Base-by-base conservation (phyloP, 257 asterid genomes). In the Solanum chiquidenum region DNA sequence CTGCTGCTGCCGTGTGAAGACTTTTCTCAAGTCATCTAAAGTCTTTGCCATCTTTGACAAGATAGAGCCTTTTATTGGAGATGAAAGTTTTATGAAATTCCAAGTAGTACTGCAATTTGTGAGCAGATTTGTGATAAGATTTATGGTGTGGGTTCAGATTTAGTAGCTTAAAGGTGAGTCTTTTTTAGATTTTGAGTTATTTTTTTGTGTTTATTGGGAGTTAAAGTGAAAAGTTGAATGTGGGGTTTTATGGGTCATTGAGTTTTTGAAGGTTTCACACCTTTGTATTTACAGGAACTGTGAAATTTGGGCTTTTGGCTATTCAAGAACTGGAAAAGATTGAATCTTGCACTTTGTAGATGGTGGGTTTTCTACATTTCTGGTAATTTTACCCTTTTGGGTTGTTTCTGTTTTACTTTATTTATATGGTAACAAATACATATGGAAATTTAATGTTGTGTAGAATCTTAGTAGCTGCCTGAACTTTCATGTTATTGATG, bases 1-100 rank as follows among this genome's bases (percentile, higher is more conserved):
- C 16, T 55, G 62, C 62, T 83, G 88, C 23, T 75, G 89, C 88
- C 88, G 91, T 83, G 88, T 88, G 87, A 88, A 87, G 92, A 90
- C 91, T 82, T 72, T 80, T 84, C 87, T 11, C 49, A 60, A 71
- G 86, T 23, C 87, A 55, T 44, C 69, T 11, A 16, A 18, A 52
- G 83, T 44, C 71, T 82, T 86, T n/a, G 58, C 71, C 85, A 11
- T 31, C 52, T 71, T 64, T 37, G 86, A 2, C 75, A 60, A 8
- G 84, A 77, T 31, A 42, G 4, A 42, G 25, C 38, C 16, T 79
- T 6, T 14, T 79, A 7, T 79, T 79, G 34, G 84, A 79, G 64
- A 64, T 79, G 25, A 27, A 27, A 29, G 10, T 44, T 42, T 68
- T 42, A 77, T 77, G 9, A 42, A 77, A 25, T 5, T 42, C 23